These are phyloP conservation scores for Scytalidium lignicola DNA, from an alignment of 2,329 filamentous ascomycete species.

Conservation along the genomic window DNA sequence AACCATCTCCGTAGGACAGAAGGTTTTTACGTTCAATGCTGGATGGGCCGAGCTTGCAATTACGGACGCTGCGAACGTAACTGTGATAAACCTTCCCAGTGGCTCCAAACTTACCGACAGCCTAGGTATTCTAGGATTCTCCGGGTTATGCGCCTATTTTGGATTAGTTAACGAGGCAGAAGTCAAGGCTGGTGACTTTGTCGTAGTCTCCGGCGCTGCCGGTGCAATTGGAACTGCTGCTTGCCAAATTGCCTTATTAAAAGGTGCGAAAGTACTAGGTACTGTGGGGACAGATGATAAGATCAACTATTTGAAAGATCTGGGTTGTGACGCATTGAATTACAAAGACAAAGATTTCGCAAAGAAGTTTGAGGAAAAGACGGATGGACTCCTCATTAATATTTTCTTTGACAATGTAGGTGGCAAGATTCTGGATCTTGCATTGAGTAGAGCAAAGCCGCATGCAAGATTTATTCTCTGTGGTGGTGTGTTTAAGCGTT, in stretches of 20 bases:
- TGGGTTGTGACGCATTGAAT: slow-evolving; percentile 61
- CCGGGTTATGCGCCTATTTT: slow-evolving; percentile 68
- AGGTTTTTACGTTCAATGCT: slow-evolving; percentile 42
- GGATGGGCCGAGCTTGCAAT: slow-evolving; percentile 65
- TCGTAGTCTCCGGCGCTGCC: slow-evolving; percentile 70
- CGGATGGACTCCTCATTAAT: slow-evolving; percentile 50
- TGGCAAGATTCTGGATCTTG: slow-evolving; percentile 61
- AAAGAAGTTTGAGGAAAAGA: slow-evolving; percentile 52
- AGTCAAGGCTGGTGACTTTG: slow-evolving; percentile 61
- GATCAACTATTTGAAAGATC: slow-evolving; percentile 55
- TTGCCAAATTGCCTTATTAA: slow-evolving; percentile 69
- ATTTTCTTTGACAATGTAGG: slow-evolving; percentile 70
- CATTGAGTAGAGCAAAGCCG: slow-evolving; percentile 52
- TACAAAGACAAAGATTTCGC: slow-evolving; percentile 62
- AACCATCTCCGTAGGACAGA: slow-evolving; percentile 49
- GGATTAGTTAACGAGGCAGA: slow-evolving; percentile 64
- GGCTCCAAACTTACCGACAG: slow-evolving; percentile 46
- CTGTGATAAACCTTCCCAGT: slow-evolving; percentile 33
- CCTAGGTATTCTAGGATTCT: slow-evolving; percentile 58
- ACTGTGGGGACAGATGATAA: slow-evolving; percentile 61
- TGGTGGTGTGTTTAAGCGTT: slow-evolving; percentile 35
- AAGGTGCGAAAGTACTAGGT: slow-evolving; percentile 54
- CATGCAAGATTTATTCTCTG: slow-evolving; percentile 63
- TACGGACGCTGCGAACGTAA: slow-evolving; percentile 44
- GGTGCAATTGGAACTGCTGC: slow-evolving; percentile 70